Base-by-base conservation (phyloP, 1,284 basidiomycete species). In the Polyporus tsugae region DNA sequence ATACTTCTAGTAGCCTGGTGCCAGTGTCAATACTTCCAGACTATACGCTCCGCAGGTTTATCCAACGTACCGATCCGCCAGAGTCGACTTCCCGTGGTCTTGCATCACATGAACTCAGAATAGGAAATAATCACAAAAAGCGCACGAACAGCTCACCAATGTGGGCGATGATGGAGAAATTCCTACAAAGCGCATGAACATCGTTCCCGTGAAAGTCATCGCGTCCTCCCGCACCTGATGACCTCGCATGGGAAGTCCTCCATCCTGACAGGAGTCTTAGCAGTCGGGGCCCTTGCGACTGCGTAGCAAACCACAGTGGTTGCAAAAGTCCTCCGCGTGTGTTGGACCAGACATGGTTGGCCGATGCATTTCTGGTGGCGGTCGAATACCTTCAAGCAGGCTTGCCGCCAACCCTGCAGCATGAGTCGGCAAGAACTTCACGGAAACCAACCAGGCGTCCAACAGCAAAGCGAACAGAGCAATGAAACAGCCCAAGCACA, bases 121-220 rank as follows among this genome's bases (percentile, higher is more conserved):
- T 4, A 6, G 0, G 9, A 17, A 13, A 29, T 22, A 13, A 25
- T 4, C 2, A 5, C 1, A 33, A 15, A 15, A 5, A 39, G 7
- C 55, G 6, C 13, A 13, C 11, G 29, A 36, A 2, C 5, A 2
- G 55, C 79, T 65, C 75, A 92, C 92, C 95, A 73, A 97, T 97
- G 78, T 97, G 95, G 1, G 95, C 96, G 75, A 98, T 96, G 68
- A 98, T 95, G 4, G 95, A 96, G 77, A 98, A 95, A 79, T 98
- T 98, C 62, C 95, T 95, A 73, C n/a, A 35, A n/a, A 41, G n/a
- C 52, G 33, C 13, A 57, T 69, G 70, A 57, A 63, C 10, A 36
- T 33, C 46, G 33, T 25, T 13, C 62, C 33, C 53, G 22, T 55
- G 22, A 53, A 41, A 7, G 35, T 17, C 44, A 25, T 2, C 22